These are phyloP conservation scores for Colletotrichum sp. DNA, from an alignment of 2,329 filamentous ascomycete genomes.

Conservation along the genomic window DNA sequence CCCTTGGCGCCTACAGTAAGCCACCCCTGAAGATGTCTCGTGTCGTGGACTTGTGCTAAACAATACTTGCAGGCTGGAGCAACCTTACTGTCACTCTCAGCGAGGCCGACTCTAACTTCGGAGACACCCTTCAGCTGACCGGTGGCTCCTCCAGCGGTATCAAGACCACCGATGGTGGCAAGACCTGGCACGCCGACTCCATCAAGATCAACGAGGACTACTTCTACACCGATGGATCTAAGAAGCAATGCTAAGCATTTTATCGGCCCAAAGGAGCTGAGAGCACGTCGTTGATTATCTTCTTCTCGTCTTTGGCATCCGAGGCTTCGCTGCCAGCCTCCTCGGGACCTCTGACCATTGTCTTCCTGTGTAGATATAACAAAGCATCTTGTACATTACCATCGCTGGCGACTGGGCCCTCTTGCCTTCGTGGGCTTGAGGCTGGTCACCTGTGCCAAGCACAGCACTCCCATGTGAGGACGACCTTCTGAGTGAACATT, in stretches of 20 bases:
- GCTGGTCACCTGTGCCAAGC: not conserved
- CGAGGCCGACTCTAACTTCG: not conserved
- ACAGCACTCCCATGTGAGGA: no score
- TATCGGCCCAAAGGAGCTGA: not conserved
- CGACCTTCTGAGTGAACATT: not conserved
- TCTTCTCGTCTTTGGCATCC: not conserved
- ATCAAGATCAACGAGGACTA: conserved; percentile 11
- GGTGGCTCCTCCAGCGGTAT: not conserved
- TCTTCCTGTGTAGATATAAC: not conserved
- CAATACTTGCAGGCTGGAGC: not conserved
- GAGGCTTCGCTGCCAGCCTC: not conserved
- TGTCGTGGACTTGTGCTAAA: not conserved
- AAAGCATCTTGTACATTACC: not conserved
- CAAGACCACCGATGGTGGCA: not conserved
- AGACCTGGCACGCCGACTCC: not conserved
- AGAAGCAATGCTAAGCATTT: not conserved
- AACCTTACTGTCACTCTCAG: not conserved
- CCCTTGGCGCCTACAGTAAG: not conserved
- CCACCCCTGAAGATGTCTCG: fast-evolving
- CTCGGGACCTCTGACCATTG: not conserved
- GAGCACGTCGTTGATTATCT: not conserved
- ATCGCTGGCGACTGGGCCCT: not conserved
- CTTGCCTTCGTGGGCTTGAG: fast-evolving
- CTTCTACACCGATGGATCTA: conserved; percentile 3
- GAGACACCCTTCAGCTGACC: not conserved